Evolutionary conservation across 495 filamentous ascomycete genomes (phyloP), one percentile per base, ranked within the genome.

Genomic region (Xanthoparmelia taractica): DNA sequence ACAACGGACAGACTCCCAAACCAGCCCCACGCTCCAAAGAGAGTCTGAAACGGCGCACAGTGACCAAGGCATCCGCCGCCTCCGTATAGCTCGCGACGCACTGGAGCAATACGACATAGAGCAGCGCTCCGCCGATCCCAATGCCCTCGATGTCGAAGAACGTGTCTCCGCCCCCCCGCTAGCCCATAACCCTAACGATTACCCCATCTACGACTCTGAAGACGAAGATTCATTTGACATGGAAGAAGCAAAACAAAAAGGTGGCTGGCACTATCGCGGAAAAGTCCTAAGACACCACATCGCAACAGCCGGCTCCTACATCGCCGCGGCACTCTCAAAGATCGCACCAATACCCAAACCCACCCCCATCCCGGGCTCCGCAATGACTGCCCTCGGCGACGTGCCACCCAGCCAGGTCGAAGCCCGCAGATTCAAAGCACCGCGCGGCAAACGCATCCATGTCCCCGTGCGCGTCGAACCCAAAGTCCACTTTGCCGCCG

Each of bases 401-500:
- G 47, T 29, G 13, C n/a, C 68, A 25, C 25, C 59, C 38, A 72
- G 38, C 67, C 70, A 82, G 67, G 73, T 89, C 73, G 71, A 90
- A 71, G 71, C 74, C 67, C 81, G 82, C 76, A 81, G 79, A 61
- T 93, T 96, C 79, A 87, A 85, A 67, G 94, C 94, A 25, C 94
- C 94, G 12, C 87, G 87, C 72, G 86, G 83, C 23, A 69, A 69
- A 63, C 58, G 81, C 68, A 98, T 98, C 68, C 91, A 96, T 66
- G 93, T 98, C 29, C 94, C 92, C 36, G 87, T 97, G 50, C 85
- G 94, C 59, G 91, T 98, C 55, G 94, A 98, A 76, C 94, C 94
- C 4, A 98, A 98, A 73, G 94, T 98, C 65, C 95, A 92, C 74
- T 96, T 98, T 67, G 94, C 94, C 31, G 91, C 91, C 11, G 94